Base-by-base conservation (phyloP, 2,329 filamentous ascomycete genomes). In the Ceratocystis diversiconidia region DNA sequence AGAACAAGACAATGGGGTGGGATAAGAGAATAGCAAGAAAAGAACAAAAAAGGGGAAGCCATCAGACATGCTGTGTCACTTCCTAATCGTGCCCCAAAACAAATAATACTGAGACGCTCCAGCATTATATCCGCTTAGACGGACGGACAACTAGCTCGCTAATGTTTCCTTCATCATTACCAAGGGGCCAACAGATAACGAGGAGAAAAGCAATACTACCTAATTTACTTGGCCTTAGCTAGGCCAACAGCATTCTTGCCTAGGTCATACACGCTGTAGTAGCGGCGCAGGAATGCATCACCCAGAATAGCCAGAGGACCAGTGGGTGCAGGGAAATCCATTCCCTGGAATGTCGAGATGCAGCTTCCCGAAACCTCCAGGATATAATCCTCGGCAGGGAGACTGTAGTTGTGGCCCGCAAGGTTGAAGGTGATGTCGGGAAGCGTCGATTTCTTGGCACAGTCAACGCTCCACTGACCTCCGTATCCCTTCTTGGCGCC, bases 401-500 rank as follows among this genome's bases (percentile, higher is more conserved):
- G 95, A 74, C 86, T 88, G 81, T 97, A 99, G 81, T 96, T 89
- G 79, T 95, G 85, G 70, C 94, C 94, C 70, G 84, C 85, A 62
- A 99, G 85, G 70, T 83, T 92, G 79, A 99, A 97, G 72, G 87
- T 91, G 71, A 99, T 83, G 73, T 97, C 92, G 70, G 94, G 92
- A 63, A 99, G 87, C 69, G 80, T 82, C 74, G 88, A 83, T 72
- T 90, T 89, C 81, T 89, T 91, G 70, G 80, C 79, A 77, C 94
- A 99, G 70, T 97, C 94, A 68, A 99, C 81, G 15, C 86, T 89
- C 83, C 96, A 99, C 80, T 99, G 94, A 72, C 94, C 94, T 76
- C 92, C 95, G 80, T 87, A 99, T 68, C 88, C 85, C 85, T 97
- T 99, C 86, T 95, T 96, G 71, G 94, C 94, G 69, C 94, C 94